These are phyloP conservation scores for Solanum dulcamara DNA, from an alignment of 257 asterid genomes.

Conservation along the genomic window DNA sequence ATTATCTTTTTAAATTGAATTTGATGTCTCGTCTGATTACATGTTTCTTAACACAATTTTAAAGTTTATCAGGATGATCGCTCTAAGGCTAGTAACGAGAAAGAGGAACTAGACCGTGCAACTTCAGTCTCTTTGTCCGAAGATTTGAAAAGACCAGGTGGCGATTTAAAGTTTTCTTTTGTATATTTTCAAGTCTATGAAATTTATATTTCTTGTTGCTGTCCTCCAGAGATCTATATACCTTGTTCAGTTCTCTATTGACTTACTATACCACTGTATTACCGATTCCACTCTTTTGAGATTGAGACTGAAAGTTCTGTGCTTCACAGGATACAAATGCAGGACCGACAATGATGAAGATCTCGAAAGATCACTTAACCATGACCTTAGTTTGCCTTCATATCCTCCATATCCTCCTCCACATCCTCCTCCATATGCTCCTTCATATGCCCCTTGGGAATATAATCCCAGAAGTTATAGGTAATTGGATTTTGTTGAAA, in stretches of 20 bases:
- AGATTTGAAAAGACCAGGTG: slow-evolving; percentile 56
- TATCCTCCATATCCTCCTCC: background rate
- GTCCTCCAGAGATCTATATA: background rate
- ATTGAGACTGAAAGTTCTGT: background rate
- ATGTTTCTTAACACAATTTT: background rate
- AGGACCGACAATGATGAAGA: slow-evolving; percentile 43
- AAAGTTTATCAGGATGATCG: slow-evolving; percentile 61
- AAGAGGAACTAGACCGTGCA: slow-evolving; percentile 82
- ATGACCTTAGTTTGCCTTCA: slow-evolving; percentile 30
- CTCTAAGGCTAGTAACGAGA: slow-evolving; percentile 44
- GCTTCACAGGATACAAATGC: slow-evolving; percentile 49
- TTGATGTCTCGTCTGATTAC: background rate
- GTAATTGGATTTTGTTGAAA: slow-evolving; percentile 15
- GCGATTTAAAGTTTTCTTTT: slow-evolving; percentile 5
- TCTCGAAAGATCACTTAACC: slow-evolving; percentile 37
- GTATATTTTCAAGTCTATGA: background rate
- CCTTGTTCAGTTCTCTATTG: background rate
- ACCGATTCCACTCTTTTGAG: background rate
- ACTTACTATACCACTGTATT: background rate
- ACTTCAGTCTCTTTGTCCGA: slow-evolving; percentile 74
- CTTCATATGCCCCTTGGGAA: slow-evolving; percentile 51
- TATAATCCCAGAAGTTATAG: slow-evolving; percentile 41
- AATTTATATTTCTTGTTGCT: background rate
- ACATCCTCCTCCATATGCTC: slow-evolving; percentile 1
- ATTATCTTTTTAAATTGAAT: background rate